Evolutionary conservation across 2,329 filamentous ascomycete genomes (phyloP).

Genomic region (Talaromyces sp.): DNA sequence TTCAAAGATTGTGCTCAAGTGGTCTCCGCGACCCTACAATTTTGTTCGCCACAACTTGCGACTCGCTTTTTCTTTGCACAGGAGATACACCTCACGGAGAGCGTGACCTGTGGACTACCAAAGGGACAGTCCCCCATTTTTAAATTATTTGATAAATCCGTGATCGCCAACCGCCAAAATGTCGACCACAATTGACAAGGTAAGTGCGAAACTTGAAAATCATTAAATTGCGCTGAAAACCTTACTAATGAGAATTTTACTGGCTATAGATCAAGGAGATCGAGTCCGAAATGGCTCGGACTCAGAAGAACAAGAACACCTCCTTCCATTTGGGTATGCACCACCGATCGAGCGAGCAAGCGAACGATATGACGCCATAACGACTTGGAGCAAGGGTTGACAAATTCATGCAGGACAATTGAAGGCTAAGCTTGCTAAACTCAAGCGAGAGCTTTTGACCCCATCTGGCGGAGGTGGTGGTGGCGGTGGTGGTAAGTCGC

Average conservation of each 20-base stretch:
- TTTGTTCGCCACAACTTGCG: conserved; percentile 15
- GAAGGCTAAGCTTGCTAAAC: conserved; percentile 96
- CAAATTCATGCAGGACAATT: conserved; percentile 66
- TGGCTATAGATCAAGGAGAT: conserved; percentile 83
- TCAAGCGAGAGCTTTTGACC: conserved; percentile 93
- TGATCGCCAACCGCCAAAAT: conserved; percentile 59
- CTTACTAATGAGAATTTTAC: conserved; percentile 34
- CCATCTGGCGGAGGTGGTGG: conserved; percentile 79
- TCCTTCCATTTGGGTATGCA: conserved; percentile 81
- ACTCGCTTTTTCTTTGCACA: not conserved
- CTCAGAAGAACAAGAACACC: conserved; percentile 96
- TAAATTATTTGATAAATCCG: conserved; percentile 10
- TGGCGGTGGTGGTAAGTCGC: conserved; percentile 65
- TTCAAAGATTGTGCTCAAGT: conserved; percentile 34
- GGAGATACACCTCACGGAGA: not conserved
- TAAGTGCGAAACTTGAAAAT: conserved; percentile 57
- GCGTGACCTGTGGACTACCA: not conserved
- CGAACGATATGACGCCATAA: not conserved
- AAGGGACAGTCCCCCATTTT: not conserved
- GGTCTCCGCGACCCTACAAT: conserved; percentile 22
- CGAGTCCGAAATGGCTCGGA: conserved; percentile 96
- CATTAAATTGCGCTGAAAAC: not conserved
- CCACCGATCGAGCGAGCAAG: conserved; percentile 1
- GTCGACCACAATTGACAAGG: conserved; percentile 98
- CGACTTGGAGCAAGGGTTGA: conserved; percentile 14